Evolutionary conservation across 202 grass and related monocot species (phyloP), one percentile per base, ranked within the genome.

Genomic region (Saccharum hybrid): DNA sequence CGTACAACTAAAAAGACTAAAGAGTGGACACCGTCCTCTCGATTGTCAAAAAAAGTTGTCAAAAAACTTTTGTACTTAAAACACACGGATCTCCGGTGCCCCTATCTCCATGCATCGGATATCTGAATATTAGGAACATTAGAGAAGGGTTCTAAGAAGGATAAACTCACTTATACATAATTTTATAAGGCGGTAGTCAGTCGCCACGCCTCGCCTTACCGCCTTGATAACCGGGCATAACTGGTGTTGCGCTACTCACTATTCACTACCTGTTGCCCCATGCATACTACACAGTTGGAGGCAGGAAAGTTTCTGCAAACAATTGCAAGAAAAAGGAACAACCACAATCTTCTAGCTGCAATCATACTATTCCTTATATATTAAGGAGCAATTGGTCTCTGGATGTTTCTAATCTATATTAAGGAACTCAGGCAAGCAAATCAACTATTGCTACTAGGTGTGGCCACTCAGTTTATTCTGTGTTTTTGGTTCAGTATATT

Each of bases 291-390:
- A 51, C 43, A 72, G 43, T 31, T 72, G 70, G 70, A 74, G 71
- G 71, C 28, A 74, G 1, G 4, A 54, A 74, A 28, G 46, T 36
- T 74, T 48, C 46, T 36, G 71, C 45, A 73, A 73, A 73, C 71
- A 73, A 36, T 74, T 51, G 33, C 15, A 12, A 54, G 40, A 34
- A 52, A 73, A 34, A 34, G 28, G 23, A 49, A 34, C 33, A 10
- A 52, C 30, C 0, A 36, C 30, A 74, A 74, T 74, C 46, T 54
- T 74, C 15, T 51, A 34, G 46, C 19, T 59, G 19, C n/a, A 59
- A 59, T 59, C n/a, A 22, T 59, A 56, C 45, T 73, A 51, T 10
- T 19, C 14, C 18, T 8, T n/a, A 34, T 31, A 72, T 48, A 38
- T 36, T 40, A 28, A 31, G n/a, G 7, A 73, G 0, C 43, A 72